Conservation (phyloP, 2,329 filamentous ascomycete genomes). For the Colletotrichum aenigma region DNA sequence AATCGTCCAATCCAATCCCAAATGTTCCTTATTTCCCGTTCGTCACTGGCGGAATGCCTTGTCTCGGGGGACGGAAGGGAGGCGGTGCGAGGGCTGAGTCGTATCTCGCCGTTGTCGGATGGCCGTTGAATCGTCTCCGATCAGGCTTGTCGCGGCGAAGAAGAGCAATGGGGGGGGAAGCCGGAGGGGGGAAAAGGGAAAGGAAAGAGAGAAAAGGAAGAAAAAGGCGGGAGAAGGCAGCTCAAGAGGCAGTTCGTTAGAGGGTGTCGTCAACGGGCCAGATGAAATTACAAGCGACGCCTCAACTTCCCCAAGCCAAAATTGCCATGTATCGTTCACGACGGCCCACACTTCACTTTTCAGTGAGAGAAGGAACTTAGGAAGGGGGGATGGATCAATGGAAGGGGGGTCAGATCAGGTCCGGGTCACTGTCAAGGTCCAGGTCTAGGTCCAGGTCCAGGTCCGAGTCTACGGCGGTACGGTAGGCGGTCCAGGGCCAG, state of each 20-base stretch:
- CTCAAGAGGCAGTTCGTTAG: background rate
- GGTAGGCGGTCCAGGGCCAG: background rate
- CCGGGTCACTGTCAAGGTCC: slow-evolving; percentile 5
- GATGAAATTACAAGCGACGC: slow-evolving; percentile 19
- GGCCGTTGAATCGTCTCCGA: slow-evolving; percentile 19
- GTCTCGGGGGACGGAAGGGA: background rate
- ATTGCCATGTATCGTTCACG: slow-evolving; percentile 1
- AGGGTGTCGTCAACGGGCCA: slow-evolving; percentile 12
- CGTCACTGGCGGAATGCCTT: slow-evolving; percentile 6
- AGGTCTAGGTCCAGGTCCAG: background rate
- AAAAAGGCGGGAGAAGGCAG: background rate
- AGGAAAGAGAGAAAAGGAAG: background rate
- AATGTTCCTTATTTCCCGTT: background rate
- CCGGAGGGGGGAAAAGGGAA: background rate
- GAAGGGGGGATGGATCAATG: background rate
- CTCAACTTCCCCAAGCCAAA: slow-evolving; percentile 2
- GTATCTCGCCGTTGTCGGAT: slow-evolving; percentile 20
- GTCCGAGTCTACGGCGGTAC: background rate
- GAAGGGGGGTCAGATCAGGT: slow-evolving; percentile 11
- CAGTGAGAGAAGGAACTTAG: background rate
- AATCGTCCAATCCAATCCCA: background rate
- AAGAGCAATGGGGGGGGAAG: background rate
- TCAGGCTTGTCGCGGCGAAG: slow-evolving; percentile 16
- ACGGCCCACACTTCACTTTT: slow-evolving; percentile 6
- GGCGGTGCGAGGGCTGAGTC: slow-evolving; percentile 21